A percentile compares a stretch with the other conserved stretches of the same genome.
Conservation (phyloP, 805 yeast species). For the Ogataea neopini region DNA sequence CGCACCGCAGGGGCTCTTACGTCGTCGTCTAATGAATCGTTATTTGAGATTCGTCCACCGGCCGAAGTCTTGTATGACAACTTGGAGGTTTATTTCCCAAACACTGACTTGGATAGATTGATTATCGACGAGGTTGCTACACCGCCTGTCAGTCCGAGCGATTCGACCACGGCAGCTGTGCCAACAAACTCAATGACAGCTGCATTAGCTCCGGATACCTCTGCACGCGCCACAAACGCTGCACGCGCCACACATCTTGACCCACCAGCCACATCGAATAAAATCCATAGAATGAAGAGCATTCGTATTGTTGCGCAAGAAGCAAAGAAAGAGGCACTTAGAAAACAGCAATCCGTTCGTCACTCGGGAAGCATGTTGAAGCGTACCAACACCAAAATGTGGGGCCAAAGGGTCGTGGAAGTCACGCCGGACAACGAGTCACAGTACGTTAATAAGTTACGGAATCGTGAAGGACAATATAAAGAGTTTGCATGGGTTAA, state of each 20-base stretch:
- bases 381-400: conserved; percentile 87
- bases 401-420: conserved; percentile 95
- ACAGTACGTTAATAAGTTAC: conserved; percentile 61
- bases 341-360: conserved; percentile 21
- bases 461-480: conserved; percentile 64
- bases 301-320: conserved; percentile 92
- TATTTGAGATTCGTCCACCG: conserved; percentile 83
- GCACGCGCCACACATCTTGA: conserved; percentile 13
- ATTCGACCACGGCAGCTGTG: conserved; percentile 14
- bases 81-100: conserved; percentile 88
- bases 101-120: conserved; percentile 88
- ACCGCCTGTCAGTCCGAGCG: conserved; percentile 56
- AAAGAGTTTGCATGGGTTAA: conserved; percentile 96
- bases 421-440: conserved; percentile 72
- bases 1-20: conserved; percentile 10
- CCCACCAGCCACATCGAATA: conserved; percentile 41
- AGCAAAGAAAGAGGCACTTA: conserved; percentile 65
- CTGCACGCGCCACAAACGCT: neutral
- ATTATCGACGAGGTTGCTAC: conserved; percentile 70
- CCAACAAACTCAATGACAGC: no score
- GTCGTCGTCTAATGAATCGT: conserved; percentile 25
- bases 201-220: no score
- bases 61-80: conserved; percentile 92
- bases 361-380: conserved; percentile 45
- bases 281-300: conserved; percentile 74